Conservation (phyloP, 1,284 basidiomycete genomes). For the Fomitopsis betulina region DNA sequence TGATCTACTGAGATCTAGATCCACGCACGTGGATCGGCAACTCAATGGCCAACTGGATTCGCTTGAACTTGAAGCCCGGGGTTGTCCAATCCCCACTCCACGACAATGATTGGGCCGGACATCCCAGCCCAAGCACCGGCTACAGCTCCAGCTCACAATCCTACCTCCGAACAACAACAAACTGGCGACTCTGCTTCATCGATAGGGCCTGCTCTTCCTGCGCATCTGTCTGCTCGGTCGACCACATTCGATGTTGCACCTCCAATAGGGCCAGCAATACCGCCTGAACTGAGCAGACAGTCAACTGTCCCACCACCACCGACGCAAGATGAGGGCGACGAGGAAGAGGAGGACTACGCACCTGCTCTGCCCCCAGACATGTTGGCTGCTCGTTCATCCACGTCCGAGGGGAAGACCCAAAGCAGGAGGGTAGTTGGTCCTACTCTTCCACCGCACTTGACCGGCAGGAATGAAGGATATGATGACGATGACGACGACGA, state of each 20-base stretch:
- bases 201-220: slow-evolving; percentile 18
- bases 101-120: slow-evolving; percentile 47
- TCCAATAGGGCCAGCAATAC: not conserved
- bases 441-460: slow-evolving; percentile 29
- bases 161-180: not conserved
- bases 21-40: not conserved
- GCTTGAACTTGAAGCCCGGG: not conserved
- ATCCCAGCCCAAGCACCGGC: slow-evolving; percentile 38
- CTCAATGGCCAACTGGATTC: not conserved
- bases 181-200: slow-evolving; percentile 6
- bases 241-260: not conserved
- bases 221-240: not conserved
- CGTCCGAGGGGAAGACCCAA: slow-evolving; percentile 21
- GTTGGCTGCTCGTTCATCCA: slow-evolving; percentile 29
- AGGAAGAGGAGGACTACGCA: slow-evolving; percentile 51
- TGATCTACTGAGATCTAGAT: not conserved
- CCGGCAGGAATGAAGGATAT: slow-evolving; percentile 20
- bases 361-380: slow-evolving; percentile 66
- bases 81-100: slow-evolving; percentile 4
- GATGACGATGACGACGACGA: slow-evolving; percentile 63
- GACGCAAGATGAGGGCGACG: slow-evolving; percentile 38
- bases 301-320: not conserved
- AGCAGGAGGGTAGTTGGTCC: slow-evolving; percentile 32
- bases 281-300: not conserved
- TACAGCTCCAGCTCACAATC: not conserved